Evolutionary conservation across 2,329 filamentous ascomycete species (phyloP).

Genomic region (Fusarium tupiense): DNA sequence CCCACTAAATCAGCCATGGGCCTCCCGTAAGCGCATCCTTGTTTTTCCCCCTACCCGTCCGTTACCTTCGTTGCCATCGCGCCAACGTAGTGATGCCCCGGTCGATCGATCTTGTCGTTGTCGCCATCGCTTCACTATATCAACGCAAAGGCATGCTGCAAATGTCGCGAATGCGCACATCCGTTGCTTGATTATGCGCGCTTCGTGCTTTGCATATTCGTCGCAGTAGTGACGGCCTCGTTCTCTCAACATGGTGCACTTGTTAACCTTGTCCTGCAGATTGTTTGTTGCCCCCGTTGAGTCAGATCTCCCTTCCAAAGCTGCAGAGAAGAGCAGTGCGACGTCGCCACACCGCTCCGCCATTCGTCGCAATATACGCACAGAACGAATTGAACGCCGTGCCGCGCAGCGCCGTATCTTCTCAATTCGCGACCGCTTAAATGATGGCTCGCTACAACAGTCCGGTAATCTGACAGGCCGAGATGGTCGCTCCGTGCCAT

Average conservation of each 20-base stretch:
- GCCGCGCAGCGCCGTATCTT: slow-evolving; percentile 44
- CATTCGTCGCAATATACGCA: slow-evolving; percentile 52
- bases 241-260: slow-evolving; percentile 19
- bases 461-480: not conserved
- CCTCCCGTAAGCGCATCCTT: slow-evolving; percentile 56
- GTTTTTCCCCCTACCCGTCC: slow-evolving; percentile 16
- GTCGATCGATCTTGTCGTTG: slow-evolving; percentile 34
- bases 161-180: slow-evolving; percentile 25
- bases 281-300: slow-evolving; percentile 59
- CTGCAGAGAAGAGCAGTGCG: slow-evolving; percentile 43
- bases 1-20: slow-evolving; percentile 49
- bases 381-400: slow-evolving; percentile 47
- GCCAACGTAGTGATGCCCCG: slow-evolving; percentile 36
- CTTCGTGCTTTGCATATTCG: slow-evolving; percentile 22
- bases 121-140: slow-evolving; percentile 29
- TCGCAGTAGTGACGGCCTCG: slow-evolving; percentile 18
- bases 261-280: slow-evolving; percentile 44
- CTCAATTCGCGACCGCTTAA: slow-evolving; percentile 38
- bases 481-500: slow-evolving; percentile 34
- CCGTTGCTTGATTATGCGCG: slow-evolving; percentile 11
- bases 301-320: slow-evolving; percentile 53
- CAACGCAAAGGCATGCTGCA: slow-evolving; percentile 30
- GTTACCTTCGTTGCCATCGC: slow-evolving; percentile 26
- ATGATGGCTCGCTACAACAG: slow-evolving; percentile 16
- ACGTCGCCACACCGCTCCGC: slow-evolving; percentile 50